These are phyloP conservation scores for Penicillium corylophilum DNA, from an alignment of 2,329 filamentous ascomycete species.

Conservation along the genomic window DNA sequence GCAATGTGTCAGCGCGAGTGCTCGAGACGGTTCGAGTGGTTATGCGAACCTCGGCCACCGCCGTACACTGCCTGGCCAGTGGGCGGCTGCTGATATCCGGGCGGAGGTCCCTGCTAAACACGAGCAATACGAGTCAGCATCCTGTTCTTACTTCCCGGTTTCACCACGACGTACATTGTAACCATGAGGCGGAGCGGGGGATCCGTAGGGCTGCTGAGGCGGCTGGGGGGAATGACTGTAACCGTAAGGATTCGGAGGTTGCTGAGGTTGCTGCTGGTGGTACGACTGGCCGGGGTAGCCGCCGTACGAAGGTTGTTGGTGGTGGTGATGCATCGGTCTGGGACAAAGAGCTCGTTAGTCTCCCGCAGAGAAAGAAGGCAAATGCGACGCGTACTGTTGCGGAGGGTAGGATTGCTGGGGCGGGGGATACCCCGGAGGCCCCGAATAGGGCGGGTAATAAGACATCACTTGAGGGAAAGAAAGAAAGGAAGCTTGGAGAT, in stretches of 20 bases:
- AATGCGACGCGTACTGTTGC: constrained; percentile 40
- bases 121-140: constrained; percentile 1
- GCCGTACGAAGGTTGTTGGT: constrained; percentile 35
- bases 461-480: constrained; percentile 51
- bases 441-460: constrained; percentile 61
- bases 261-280: constrained; percentile 46
- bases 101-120: constrained; percentile 25
- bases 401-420: constrained; percentile 42
- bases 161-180: constrained; percentile 36
- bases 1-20: not conserved
- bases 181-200: constrained; percentile 30
- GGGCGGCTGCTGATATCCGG: constrained; percentile 35
- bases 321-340: constrained; percentile 38
- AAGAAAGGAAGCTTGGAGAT: constrained; percentile 4
- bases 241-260: constrained; percentile 39
- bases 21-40: not conserved
- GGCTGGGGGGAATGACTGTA: constrained; percentile 46
- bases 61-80: constrained; percentile 41
- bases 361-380: constrained; percentile 8
- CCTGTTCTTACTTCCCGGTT: not conserved
- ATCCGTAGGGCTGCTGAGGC: constrained; percentile 33
- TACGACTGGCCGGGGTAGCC: constrained; percentile 40
- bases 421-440: constrained; percentile 57
- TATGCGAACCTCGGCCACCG: constrained; percentile 41
- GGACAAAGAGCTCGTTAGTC: constrained; percentile 4